Evolutionary conservation across 2,329 filamentous ascomycete genomes (phyloP), one percentile per base, ranked within the genome.

Genomic region (Fusarium haematococcum): DNA sequence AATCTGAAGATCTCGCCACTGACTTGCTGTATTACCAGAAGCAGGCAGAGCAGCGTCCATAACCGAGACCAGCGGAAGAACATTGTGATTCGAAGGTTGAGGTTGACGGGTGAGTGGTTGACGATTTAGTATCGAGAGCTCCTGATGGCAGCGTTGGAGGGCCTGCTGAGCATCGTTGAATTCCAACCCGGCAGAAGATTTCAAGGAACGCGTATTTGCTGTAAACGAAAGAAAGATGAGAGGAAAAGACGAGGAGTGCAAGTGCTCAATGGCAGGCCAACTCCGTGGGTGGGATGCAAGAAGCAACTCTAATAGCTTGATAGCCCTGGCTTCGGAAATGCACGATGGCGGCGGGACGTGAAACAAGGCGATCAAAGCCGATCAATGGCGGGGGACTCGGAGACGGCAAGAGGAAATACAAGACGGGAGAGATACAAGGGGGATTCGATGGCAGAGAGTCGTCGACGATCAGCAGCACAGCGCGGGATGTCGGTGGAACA

Each of bases 21-120:
- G 23, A 80, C 82, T 56, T 82, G 70, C 50, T 87, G 83, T 27
- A 86, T 75, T 48, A 79, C 78, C 48, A 86, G 57, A 5, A 83
- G 59, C 25, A 87, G 75, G 74, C 82, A 84, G 65, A 88, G 74
- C 52, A 86, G 71, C 39, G 81, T 80, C 81, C 81, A 84, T 50
- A 84, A 64, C 57, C 80, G 80, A 64, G 75, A 67, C 69, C 81
- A 78, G 67, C 75, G 81, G 27, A 75, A 71, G 61, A 82, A 69
- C 85, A 86, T 86, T 59, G 48, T 78, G 58, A 35, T 58, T 69
- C 8, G 62, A 57, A 59, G 48, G n/a, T 20, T 62, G n/a, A 33
- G 60, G 54, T 32, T 63, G 45, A 41, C 62, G 57, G 66, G 32
- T 45, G 48, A 61, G 45, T 9, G 32, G 33, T 63, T 63, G 41